Evolutionary conservation across 371 early-diverging fungal genomes (phyloP).

Genomic region (Mucor saturninus): DNA sequence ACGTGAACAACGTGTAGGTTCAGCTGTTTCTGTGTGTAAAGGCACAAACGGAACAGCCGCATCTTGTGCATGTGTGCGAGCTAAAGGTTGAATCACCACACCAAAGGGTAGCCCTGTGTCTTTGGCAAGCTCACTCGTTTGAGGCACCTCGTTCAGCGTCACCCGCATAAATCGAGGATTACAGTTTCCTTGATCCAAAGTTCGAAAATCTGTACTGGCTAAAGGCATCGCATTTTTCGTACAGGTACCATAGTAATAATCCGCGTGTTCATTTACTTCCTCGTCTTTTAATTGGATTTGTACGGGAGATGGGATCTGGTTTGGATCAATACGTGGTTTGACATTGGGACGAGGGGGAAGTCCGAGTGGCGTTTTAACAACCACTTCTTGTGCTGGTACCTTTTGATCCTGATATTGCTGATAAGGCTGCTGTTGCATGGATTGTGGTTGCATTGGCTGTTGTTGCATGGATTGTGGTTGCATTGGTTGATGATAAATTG

Average conservation of each 20-base stretch:
- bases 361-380: slow-evolving; percentile 21
- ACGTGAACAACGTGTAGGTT: slow-evolving; percentile 64
- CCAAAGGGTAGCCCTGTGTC: slow-evolving; percentile 86
- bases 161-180: slow-evolving; percentile 93
- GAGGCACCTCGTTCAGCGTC: slow-evolving; percentile 85
- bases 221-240: slow-evolving; percentile 74
- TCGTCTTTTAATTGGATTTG: slow-evolving; percentile 83
- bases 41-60: slow-evolving; percentile 36
- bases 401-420: slow-evolving; percentile 8
- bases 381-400: slow-evolving; percentile 3
- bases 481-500: background rate
- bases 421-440: slow-evolving; percentile 7
- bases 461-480: slow-evolving; percentile 7
- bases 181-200: slow-evolving; percentile 92
- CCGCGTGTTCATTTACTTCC: slow-evolving; percentile 56
- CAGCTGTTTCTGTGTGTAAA: background rate
- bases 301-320: slow-evolving; percentile 92
- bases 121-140: slow-evolving; percentile 75
- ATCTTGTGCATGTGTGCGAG: slow-evolving; percentile 77
- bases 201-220: slow-evolving; percentile 76
- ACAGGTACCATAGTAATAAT: slow-evolving; percentile 69
- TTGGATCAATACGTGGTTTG: slow-evolving; percentile 85
- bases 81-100: slow-evolving; percentile 90
- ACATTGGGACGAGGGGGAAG: slow-evolving; percentile 36
- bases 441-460: background rate